Conservation (phyloP, 768 basidiomycete genomes). For the Phanerodontia chrysosporium region DNA sequence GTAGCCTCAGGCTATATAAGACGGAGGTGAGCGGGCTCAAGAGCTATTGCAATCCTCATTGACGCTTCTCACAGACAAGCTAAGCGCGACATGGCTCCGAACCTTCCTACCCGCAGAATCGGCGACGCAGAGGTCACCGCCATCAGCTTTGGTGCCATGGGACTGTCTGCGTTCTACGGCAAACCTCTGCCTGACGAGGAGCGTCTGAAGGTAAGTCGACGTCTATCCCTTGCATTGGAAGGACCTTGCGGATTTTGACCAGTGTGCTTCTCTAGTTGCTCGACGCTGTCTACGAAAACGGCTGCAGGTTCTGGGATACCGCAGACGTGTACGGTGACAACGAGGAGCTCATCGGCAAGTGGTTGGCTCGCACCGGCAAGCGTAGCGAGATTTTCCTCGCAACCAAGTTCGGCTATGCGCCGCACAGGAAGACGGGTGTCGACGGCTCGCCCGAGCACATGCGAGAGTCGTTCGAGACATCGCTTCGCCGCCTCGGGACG, state of each 20-base stretch:
- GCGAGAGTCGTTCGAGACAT: not conserved
- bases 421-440: not conserved
- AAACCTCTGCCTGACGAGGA: conserved; percentile 45
- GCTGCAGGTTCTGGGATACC: conserved; percentile 46
- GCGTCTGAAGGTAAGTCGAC: conserved; percentile 46
- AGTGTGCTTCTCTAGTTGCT: conserved; percentile 29
- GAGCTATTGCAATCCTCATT: no score
- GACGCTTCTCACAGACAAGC: no score
- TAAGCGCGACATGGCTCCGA: not conserved
- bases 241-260: no score
- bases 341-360: conserved; percentile 44
- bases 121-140: conserved; percentile 41
- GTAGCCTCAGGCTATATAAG: no score
- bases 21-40: no score
- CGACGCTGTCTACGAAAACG: conserved; percentile 35
- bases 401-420: conserved; percentile 46
- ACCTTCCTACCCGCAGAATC: conserved; percentile 37
- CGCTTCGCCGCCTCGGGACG: conserved; percentile 1
- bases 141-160: conserved; percentile 61
- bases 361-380: conserved; percentile 48
- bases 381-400: conserved; percentile 56
- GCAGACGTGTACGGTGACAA: conserved; percentile 38
- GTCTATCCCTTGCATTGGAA: no score
- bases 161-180: conserved; percentile 45
- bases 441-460: conserved; percentile 16